phyloP scores from a whole-genome alignment of 495 filamentous ascomycete species.

The Penicillium taxi region DNA sequence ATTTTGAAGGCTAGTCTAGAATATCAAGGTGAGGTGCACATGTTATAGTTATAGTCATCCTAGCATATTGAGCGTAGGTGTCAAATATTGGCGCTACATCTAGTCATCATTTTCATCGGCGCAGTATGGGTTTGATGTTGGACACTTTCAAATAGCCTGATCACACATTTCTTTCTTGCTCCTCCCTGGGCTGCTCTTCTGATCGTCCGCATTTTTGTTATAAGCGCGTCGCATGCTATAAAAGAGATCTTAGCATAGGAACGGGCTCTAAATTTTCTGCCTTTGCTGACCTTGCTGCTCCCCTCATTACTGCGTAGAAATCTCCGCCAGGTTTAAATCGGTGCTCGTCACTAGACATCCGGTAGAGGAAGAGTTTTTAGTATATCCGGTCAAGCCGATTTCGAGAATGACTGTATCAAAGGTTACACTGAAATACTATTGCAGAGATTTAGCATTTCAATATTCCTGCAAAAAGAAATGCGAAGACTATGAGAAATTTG shows the following conservation, averaged over 20 bases:
- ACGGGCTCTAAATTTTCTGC: slow-evolving; percentile 1
- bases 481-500: too few relatives aligned
- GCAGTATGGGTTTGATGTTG: slow-evolving; percentile 5
- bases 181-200: slow-evolving; percentile 3
- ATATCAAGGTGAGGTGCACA: too few relatives aligned
- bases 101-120: slow-evolving; percentile 9
- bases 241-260: slow-evolving; percentile 1
- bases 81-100: too few relatives aligned
- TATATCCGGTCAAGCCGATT: too few relatives aligned
- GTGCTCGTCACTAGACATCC: slow-evolving; percentile 7
- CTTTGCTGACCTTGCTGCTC: slow-evolving; percentile 14
- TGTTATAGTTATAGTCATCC: too few relatives aligned
- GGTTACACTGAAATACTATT: too few relatives aligned
- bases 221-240: slow-evolving; percentile 9
- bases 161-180: not conserved
- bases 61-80: too few relatives aligned
- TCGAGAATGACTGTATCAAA: too few relatives aligned
- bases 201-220: slow-evolving; percentile 2
- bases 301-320: slow-evolving; percentile 8
- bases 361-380: slow-evolving; percentile 6
- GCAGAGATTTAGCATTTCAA: too few relatives aligned
- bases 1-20: too few relatives aligned
- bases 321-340: slow-evolving; percentile 6
- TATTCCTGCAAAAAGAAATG: too few relatives aligned
- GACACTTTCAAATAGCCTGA: slow-evolving; percentile 1